phyloP scores from a whole-genome alignment of 306 rosid species.

The Cicer pinnatifidum region DNA sequence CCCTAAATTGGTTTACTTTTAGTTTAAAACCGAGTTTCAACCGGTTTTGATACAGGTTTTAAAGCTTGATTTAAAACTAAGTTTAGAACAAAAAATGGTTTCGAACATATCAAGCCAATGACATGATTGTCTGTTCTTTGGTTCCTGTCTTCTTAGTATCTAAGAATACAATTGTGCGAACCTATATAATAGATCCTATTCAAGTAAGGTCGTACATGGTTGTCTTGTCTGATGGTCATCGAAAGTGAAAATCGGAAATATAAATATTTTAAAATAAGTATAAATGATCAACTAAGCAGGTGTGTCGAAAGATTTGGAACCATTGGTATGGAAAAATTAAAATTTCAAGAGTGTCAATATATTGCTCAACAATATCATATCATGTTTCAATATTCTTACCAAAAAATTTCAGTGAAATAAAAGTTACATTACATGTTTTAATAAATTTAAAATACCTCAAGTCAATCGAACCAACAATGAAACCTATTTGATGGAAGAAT shows the following conservation, averaged over 20 bases:
- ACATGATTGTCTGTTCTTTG: no score
- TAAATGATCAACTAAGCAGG: conserved; percentile 70
- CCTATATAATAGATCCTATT: no score
- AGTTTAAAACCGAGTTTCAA: neutral
- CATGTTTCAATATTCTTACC: neutral
- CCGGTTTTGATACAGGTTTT: neutral
- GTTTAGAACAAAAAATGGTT: conserved; percentile 33
- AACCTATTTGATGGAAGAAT: conserved; percentile 54
- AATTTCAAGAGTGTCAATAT: conserved; percentile 2
- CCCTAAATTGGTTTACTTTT: neutral
- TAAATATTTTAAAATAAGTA: no score
- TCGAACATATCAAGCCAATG: no score
- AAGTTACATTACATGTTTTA: neutral
- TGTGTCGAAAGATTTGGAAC: conserved; percentile 51
- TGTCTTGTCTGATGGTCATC: no score
- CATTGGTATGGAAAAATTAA: conserved; percentile 53
- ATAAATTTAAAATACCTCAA: conserved; percentile 55
- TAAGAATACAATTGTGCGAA: no score
- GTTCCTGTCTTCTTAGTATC: no score
- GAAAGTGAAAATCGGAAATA: no score
- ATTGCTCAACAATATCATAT: neutral
- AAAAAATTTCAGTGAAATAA: neutral
- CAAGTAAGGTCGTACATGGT: no score
- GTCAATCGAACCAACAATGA: conserved; percentile 69
- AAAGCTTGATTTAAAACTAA: neutral